Evolutionary conservation across 2,329 filamentous ascomycete genomes (phyloP).

Genomic region (Amphichorda felina): DNA sequence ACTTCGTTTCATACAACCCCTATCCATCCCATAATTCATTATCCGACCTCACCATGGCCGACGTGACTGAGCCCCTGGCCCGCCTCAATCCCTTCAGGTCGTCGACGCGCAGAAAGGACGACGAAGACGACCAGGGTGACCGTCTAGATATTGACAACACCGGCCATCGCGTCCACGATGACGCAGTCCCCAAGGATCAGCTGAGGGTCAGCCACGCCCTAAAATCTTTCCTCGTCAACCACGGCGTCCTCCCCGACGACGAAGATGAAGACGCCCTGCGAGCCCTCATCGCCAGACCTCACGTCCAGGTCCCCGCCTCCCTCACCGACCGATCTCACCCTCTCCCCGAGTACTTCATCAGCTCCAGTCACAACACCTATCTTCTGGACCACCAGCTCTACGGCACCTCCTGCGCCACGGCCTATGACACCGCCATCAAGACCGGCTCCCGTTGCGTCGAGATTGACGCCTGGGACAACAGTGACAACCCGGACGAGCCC

Average conservation of each 20-base stretch:
- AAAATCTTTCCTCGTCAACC: conserved; percentile 39
- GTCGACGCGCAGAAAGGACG: conserved; percentile 7
- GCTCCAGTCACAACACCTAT: conserved; percentile 64
- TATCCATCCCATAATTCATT: too few species aligned
- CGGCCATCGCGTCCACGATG: conserved; percentile 47
- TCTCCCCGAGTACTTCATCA: conserved; percentile 60
- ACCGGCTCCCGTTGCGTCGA: conserved; percentile 60
- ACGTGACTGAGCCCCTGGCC: conserved; percentile 15
- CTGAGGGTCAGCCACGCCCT: conserved; percentile 49
- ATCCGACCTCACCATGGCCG: conserved; percentile 6
- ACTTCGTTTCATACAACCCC: too few species aligned
- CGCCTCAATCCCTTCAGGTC: conserved; percentile 18
- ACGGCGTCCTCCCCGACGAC: conserved; percentile 33
- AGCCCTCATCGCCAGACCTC: conserved; percentile 40
- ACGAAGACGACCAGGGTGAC: conserved; percentile 22
- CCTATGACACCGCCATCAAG: conserved; percentile 49
- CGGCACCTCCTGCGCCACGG: conserved; percentile 47
- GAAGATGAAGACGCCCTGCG: conserved; percentile 36
- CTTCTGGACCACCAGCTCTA: conserved; percentile 58
- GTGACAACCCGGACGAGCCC: conserved; percentile 47
- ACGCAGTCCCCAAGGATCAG: conserved; percentile 32
- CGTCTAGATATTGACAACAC: conserved; percentile 26
- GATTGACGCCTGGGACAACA: conserved; percentile 62
- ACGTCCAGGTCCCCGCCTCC: conserved; percentile 42
- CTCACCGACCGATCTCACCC: conserved; percentile 46